phyloP scores from a whole-genome alignment of 257 asterid genomes.

The Jacaranda mimosifolia region DNA sequence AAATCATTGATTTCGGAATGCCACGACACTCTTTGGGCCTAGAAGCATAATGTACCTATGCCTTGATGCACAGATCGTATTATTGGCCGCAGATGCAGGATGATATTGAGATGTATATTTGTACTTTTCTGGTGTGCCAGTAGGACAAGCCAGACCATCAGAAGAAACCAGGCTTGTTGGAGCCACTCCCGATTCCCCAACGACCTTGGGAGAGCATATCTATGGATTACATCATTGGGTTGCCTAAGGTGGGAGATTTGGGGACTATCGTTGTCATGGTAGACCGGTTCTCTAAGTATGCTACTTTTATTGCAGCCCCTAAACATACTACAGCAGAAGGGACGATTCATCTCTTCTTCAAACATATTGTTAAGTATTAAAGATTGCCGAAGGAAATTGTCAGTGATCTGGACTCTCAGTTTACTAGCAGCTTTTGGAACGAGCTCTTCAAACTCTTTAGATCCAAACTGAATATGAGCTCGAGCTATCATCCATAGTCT shows the following conservation, averaged over 20 bases:
- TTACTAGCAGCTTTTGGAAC: background rate
- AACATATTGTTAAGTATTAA: conserved; percentile 2
- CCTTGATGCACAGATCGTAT: too few species aligned
- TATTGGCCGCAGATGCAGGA: too few species aligned
- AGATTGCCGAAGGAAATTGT: background rate
- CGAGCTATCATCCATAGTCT: too few species aligned
- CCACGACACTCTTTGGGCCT: too few species aligned
- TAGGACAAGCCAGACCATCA: background rate
- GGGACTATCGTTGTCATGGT: background rate
- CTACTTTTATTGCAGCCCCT: background rate
- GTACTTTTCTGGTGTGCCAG: background rate
- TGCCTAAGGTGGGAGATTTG: background rate
- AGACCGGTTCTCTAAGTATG: background rate
- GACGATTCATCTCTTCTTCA: background rate
- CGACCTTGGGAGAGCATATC: too few species aligned
- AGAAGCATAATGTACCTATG: too few species aligned
- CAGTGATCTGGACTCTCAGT: too few species aligned
- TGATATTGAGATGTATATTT: too few species aligned
- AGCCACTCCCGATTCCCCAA: background rate
- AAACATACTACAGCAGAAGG: background rate
- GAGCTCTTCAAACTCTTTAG: too few species aligned
- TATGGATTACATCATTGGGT: background rate
- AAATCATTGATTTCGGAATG: too few species aligned
- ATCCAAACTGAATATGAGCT: background rate
- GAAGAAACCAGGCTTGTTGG: background rate